A percentile compares a stretch with the other conserved stretches of the same genome.
phyloP scores from a whole-genome alignment of 2,329 filamentous ascomycete species.

The Ploettnerulaceae sp. region DNA sequence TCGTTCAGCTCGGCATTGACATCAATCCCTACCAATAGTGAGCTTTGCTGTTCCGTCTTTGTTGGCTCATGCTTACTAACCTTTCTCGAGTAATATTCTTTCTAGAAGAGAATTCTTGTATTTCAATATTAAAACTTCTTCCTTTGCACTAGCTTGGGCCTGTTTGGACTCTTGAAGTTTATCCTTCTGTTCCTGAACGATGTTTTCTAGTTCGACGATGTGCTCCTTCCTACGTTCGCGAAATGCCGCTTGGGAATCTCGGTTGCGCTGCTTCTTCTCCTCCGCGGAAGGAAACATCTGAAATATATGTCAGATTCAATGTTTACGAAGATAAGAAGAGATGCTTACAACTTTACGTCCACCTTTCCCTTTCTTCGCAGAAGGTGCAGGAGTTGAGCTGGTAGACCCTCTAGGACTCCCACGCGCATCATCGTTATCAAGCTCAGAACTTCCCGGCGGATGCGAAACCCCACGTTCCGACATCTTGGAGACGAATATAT shows the following conservation, averaged over 20 bases:
- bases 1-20: constrained; percentile 85
- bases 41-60: background rate
- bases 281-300: constrained; percentile 97
- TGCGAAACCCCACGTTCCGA: constrained; percentile 6
- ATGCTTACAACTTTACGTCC: constrained; percentile 19
- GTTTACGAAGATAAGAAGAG: background rate
- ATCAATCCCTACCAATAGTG: constrained; percentile 67
- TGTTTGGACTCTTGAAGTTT: constrained; percentile 84
- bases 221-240: constrained; percentile 94
- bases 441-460: background rate
- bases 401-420: constrained; percentile 2
- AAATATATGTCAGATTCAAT: background rate
- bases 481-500: constrained; percentile 3
- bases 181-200: constrained; percentile 91
- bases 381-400: constrained; percentile 1
- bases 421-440: constrained; percentile 4
- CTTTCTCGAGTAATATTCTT: constrained; percentile 90
- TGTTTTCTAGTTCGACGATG: constrained; percentile 95
- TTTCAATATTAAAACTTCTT: constrained; percentile 93
- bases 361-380: constrained; percentile 14
- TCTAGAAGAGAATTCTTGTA: constrained; percentile 97
- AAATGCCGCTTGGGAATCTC: constrained; percentile 93
- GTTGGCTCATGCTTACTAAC: constrained; percentile 43
- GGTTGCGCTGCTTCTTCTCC: constrained; percentile 92
- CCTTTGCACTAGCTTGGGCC: constrained; percentile 84